Evolutionary conservation across 305 asterid species (phyloP).

Genomic region (Withania somnifera): DNA sequence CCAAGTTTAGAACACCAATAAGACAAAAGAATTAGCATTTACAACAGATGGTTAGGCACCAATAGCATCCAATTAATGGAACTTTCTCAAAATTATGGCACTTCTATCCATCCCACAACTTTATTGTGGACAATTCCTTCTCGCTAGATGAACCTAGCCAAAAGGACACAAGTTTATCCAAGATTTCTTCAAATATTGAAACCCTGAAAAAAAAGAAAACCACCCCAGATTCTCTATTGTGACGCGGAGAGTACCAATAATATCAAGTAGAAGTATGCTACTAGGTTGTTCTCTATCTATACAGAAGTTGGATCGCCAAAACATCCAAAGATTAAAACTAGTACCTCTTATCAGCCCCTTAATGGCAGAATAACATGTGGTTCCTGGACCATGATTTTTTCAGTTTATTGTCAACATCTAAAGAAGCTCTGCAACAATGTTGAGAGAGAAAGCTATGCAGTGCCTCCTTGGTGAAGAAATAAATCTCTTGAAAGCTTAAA

Average conservation of each 20-base stretch:
- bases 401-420: not conserved
- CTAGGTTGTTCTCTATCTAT: constrained; percentile 12
- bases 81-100: not conserved
- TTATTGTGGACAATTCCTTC: not conserved
- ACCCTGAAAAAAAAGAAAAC: constrained; percentile 32
- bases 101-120: not conserved
- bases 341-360: not conserved
- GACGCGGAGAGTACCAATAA: constrained; percentile 19
- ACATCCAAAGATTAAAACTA: not conserved
- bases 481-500: not conserved
- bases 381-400: not conserved
- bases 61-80: not conserved
- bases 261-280: constrained; percentile 4
- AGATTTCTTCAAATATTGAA: constrained; percentile 47
- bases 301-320: constrained; percentile 8
- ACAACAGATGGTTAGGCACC: not conserved
- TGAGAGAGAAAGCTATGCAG: not conserved
- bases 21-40: not conserved
- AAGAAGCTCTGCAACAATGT: not conserved
- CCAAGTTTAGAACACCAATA: not conserved
- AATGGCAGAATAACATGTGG: not conserved
- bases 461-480: not conserved
- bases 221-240: constrained; percentile 23
- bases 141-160: not conserved
- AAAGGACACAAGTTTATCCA: constrained; percentile 22